Evolutionary conservation across 352 stramenopile genomes (phyloP).

Genomic region (Globisporangium recalcitrans): DNA sequence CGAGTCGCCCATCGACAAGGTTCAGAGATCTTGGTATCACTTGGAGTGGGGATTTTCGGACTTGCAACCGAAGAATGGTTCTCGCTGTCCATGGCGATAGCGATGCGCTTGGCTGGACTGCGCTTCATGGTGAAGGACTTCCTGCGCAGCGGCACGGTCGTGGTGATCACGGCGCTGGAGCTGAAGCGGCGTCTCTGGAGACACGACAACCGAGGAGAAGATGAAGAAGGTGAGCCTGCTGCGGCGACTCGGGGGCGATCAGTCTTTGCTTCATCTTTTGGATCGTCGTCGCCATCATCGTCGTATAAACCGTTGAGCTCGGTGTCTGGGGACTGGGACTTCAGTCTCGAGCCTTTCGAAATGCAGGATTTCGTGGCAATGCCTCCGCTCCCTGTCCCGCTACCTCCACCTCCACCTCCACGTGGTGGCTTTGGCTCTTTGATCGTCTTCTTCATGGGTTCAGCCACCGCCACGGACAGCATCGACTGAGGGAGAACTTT

Average conservation of each 20-base stretch:
- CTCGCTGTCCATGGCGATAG: neutral
- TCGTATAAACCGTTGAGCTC: conserved; percentile 30
- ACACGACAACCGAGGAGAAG: conserved; percentile 2
- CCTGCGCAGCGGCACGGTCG: conserved; percentile 37
- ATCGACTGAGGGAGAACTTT: neutral
- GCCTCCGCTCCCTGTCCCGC: neutral
- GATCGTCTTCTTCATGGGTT: conserved; percentile 30
- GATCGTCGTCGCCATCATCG: conserved; percentile 1
- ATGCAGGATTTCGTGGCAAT: neutral
- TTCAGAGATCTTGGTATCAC: neutral
- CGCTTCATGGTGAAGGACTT: conserved; percentile 72
- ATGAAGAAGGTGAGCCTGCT: neutral
- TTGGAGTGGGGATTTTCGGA: neutral
- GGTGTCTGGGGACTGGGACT: conserved; percentile 59
- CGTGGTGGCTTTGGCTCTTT: conserved; percentile 42
- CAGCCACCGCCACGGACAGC: conserved; percentile 26
- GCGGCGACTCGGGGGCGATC: neutral
- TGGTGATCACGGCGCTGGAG: conserved; percentile 31
- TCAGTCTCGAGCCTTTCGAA: conserved; percentile 26
- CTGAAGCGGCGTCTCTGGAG: conserved; percentile 27
- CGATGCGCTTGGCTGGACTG: conserved; percentile 35
- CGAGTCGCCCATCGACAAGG: conserved; percentile 25
- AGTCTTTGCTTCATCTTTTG: neutral
- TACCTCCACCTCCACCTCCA: conserved; percentile 15
- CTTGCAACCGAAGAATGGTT: neutral